phyloP scores from a whole-genome alignment of 2,329 filamentous ascomycete species.

The Pseudogymnoascus sp. region DNA sequence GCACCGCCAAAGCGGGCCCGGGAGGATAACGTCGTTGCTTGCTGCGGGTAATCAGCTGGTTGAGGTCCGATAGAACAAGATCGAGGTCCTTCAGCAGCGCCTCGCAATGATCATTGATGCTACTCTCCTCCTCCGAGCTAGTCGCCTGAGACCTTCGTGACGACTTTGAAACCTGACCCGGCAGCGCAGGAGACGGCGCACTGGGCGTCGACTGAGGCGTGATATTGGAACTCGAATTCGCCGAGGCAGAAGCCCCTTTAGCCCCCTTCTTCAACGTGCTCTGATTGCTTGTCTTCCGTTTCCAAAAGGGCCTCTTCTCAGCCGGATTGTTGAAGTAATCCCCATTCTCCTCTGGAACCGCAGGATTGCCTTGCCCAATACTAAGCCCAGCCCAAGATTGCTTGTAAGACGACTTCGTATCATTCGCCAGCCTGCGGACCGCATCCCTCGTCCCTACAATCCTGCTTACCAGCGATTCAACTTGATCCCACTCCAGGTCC shows the following conservation, averaged over 20 bases:
- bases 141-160: constrained; percentile 10
- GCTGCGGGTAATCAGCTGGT: constrained; percentile 64
- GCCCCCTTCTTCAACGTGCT: constrained; percentile 16
- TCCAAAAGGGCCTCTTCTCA: constrained; percentile 80
- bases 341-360: constrained; percentile 32
- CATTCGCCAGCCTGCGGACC: constrained; percentile 74
- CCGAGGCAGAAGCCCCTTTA: background rate
- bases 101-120: constrained; percentile 73
- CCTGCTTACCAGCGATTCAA: constrained; percentile 77
- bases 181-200: constrained; percentile 15
- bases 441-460: constrained; percentile 84
- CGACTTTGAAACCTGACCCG: constrained; percentile 15
- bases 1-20: constrained; percentile 25
- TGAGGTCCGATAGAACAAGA: constrained; percentile 73
- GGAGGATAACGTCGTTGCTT: constrained; percentile 62
- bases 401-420: constrained; percentile 52
- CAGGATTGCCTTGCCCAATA: constrained; percentile 10
- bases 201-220: constrained; percentile 25
- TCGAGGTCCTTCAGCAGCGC: constrained; percentile 80
- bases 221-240: constrained; percentile 17
- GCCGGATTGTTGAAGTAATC: constrained; percentile 41
- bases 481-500: constrained; percentile 76
- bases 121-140: constrained; percentile 45
- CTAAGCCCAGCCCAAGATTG: constrained; percentile 10
- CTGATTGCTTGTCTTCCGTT: constrained; percentile 60